These are phyloP conservation scores for Ensete glaucum DNA, from an alignment of 176 grass and related monocot genomes.

Conservation along the genomic window DNA sequence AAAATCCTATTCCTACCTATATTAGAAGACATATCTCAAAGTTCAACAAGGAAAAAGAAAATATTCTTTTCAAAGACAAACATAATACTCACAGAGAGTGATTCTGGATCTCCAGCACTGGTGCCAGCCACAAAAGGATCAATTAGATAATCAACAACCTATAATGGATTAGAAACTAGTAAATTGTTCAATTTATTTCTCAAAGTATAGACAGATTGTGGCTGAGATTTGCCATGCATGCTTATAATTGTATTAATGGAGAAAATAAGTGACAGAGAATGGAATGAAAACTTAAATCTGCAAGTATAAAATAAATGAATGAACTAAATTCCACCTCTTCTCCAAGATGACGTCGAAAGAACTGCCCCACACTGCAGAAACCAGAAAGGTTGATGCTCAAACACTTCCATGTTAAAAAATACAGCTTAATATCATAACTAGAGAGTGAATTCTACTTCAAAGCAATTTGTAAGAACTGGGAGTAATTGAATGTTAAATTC, in stretches of 20 bases:
- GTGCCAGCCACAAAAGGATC: conserved; percentile 98
- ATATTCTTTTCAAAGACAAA: background rate
- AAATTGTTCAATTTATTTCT: background rate
- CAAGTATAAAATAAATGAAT: background rate
- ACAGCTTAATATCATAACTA: background rate
- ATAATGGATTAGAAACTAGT: conserved; percentile 19
- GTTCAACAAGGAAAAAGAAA: conserved; percentile 6
- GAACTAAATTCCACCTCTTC: conserved; percentile 42
- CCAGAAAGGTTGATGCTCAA: conserved; percentile 12
- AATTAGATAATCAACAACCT: conserved; percentile 94
- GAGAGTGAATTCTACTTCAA: background rate
- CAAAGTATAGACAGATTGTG: background rate
- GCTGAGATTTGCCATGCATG: background rate
- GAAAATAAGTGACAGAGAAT: background rate
- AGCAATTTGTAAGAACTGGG: background rate
- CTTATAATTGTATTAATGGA: background rate
- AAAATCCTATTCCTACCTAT: background rate
- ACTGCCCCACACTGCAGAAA: conserved; percentile 72
- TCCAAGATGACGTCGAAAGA: conserved; percentile 91
- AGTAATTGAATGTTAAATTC: conserved; percentile 1
- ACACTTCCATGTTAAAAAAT: conserved; percentile 20
- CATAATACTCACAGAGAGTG: conserved; percentile 65
- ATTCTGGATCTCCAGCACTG: conserved; percentile 85
- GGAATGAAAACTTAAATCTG: background rate
- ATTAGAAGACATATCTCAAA: background rate